Conservation (phyloP, 495 filamentous ascomycete species). For the Penicillium odoratum region DNA sequence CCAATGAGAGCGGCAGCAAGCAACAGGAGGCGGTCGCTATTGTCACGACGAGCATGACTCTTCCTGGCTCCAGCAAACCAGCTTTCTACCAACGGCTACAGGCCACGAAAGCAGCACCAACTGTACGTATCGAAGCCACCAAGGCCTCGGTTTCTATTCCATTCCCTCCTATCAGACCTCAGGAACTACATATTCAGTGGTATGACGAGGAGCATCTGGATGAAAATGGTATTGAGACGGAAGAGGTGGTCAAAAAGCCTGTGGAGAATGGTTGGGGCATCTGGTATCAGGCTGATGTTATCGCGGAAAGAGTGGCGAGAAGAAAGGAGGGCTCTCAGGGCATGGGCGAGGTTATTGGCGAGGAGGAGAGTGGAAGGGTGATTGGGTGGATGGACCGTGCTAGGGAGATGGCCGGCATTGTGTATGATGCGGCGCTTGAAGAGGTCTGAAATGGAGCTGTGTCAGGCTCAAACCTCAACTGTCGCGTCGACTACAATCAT, state of each 20-base stretch:
- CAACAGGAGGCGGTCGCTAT: constrained; percentile 7
- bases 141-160: constrained; percentile 10
- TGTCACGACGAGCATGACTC: constrained; percentile 8
- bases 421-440: constrained; percentile 8
- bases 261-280: constrained; percentile 11
- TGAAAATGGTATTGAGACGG: constrained; percentile 6
- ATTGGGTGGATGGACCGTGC: constrained; percentile 11
- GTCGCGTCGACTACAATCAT: too few species aligned
- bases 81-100: constrained; percentile 5
- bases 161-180: constrained; percentile 13
- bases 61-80: constrained; percentile 5
- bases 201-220: constrained; percentile 9
- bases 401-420: constrained; percentile 10
- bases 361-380: constrained; percentile 8
- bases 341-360: constrained; percentile 9
- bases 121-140: constrained; percentile 11
- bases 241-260: constrained; percentile 3
- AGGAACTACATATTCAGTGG: constrained; percentile 8
- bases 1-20: background rate
- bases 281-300: constrained; percentile 14
- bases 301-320: background rate
- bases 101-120: constrained; percentile 5
- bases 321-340: background rate
- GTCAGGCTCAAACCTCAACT: too few species aligned
- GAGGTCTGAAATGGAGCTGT: too few species aligned